Conservation (phyloP, 257 asterid species). For the Solanum tarijense region DNA sequence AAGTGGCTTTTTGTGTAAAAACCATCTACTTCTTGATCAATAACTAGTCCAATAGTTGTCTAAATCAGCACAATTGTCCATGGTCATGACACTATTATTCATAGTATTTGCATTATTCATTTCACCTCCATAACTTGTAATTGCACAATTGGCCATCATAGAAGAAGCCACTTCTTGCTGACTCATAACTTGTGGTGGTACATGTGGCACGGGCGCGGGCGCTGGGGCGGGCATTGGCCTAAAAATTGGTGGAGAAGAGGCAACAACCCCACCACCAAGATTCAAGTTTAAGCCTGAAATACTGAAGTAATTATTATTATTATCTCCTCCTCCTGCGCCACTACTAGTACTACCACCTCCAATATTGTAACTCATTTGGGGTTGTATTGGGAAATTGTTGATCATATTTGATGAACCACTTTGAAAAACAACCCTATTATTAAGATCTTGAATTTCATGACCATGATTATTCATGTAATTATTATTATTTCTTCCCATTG, state of each 20-base stretch:
- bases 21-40: neutral
- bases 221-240: conserved; percentile 18
- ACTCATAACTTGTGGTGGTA: conserved; percentile 14
- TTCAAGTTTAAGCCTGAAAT: conserved; percentile 70
- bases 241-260: conserved; percentile 21
- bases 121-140: conserved; percentile 23
- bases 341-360: neutral
- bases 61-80: conserved; percentile 66
- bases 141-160: conserved; percentile 8
- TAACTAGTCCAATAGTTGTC: conserved; percentile 61
- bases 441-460: conserved; percentile 43
- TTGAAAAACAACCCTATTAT: conserved; percentile 15
- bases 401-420: conserved; percentile 16
- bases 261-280: conserved; percentile 32
- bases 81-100: conserved; percentile 33
- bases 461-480: conserved; percentile 37
- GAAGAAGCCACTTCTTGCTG: conserved; percentile 28
- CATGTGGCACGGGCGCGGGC: conserved; percentile 8
- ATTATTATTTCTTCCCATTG: conserved; percentile 10
- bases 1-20: neutral
- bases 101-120: conserved; percentile 13
- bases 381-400: conserved; percentile 35
- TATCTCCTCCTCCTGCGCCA: neutral
- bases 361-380: conserved; percentile 33
- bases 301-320: conserved; percentile 35